These are phyloP conservation scores for Botryotinia calthae DNA, from an alignment of 2,329 filamentous ascomycete genomes.

Conservation along the genomic window DNA sequence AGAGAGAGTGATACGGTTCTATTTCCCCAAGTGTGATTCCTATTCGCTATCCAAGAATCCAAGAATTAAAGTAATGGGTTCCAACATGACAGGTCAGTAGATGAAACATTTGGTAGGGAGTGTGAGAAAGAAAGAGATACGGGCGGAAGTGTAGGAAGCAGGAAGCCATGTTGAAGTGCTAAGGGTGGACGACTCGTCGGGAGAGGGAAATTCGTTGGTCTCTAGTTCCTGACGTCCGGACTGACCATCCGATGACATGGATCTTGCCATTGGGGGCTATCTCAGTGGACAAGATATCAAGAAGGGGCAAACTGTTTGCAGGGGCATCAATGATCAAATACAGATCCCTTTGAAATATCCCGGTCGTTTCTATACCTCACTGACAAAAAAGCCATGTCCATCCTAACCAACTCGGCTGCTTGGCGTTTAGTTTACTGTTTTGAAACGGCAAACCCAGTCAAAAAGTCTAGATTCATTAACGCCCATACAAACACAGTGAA, in stretches of 20 bases:
- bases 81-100: not conserved
- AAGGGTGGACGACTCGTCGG: not conserved
- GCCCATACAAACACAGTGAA: not conserved
- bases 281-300: not conserved
- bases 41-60: not conserved
- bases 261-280: not conserved
- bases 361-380: not conserved
- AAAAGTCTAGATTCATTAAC: not conserved
- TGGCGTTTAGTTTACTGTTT: slow-evolving; percentile 1
- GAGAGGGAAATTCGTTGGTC: not conserved
- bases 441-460: not conserved
- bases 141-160: not conserved
- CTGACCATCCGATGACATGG: not conserved
- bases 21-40: not conserved
- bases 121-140: not conserved
- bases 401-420: not conserved
- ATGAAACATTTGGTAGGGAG: not conserved
- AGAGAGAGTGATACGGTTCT: not conserved
- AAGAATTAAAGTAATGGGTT: not conserved
- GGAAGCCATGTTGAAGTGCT: not conserved
- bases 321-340: not conserved
- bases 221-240: slow-evolving; percentile 1
- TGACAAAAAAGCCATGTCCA: not conserved
- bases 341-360: slow-evolving; percentile 1
- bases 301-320: not conserved